Evolutionary conservation across 495 filamentous ascomycete genomes (phyloP).

Genomic region (Xylaria nigripes): DNA sequence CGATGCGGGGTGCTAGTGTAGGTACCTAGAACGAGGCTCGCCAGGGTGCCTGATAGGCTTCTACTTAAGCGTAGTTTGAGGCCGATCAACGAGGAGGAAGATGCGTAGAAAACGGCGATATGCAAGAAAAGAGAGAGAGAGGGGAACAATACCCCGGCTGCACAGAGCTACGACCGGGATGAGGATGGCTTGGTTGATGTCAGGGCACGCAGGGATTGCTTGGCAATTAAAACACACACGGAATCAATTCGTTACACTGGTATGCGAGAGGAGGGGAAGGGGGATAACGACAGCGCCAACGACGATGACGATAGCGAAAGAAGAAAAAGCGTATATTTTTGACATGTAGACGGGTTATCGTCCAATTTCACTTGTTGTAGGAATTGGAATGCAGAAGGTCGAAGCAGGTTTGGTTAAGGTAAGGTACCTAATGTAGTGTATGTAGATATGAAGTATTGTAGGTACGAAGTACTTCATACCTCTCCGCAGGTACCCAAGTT

Average conservation of each 20-base stretch:
- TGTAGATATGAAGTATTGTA: too few species aligned
- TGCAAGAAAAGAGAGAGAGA: neutral
- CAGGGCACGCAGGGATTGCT: conserved; percentile 6
- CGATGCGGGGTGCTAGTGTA: neutral
- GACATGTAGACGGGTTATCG: too few species aligned
- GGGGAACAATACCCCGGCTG: too few species aligned
- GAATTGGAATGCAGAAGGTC: too few species aligned
- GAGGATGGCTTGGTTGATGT: conserved; percentile 5
- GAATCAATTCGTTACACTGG: neutral
- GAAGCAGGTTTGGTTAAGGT: too few species aligned
- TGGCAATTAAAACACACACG: conserved; percentile 2
- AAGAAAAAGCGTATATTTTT: too few species aligned
- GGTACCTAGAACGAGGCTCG: neutral
- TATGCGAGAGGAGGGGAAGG: neutral
- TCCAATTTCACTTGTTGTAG: too few species aligned
- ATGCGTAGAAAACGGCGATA: neutral
- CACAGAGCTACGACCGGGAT: too few species aligned
- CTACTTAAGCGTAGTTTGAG: neutral
- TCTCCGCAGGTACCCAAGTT: too few species aligned
- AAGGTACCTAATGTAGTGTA: too few species aligned
- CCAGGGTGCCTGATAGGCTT: neutral
- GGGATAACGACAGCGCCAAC: neutral
- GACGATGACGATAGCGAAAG: neutral
- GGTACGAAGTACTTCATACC: too few species aligned
- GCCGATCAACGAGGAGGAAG: neutral